Evolutionary conservation across 2,329 filamentous ascomycete genomes (phyloP).

Genomic region (Venturia nashicola): DNA sequence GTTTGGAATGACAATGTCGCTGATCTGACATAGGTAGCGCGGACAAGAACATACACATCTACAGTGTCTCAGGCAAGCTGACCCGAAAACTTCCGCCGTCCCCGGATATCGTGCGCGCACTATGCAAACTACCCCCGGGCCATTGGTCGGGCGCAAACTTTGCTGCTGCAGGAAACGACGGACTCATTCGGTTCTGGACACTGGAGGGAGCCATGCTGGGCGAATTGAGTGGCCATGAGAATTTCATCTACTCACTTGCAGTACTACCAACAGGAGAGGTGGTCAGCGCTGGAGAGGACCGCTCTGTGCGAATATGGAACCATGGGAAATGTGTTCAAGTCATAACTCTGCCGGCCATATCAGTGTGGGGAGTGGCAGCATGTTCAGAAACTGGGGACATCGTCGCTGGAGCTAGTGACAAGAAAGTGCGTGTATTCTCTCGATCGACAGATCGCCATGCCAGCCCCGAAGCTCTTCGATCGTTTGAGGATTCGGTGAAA

Average conservation of each 20-base stretch:
- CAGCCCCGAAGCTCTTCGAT: constrained; percentile 50
- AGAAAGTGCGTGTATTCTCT: constrained; percentile 73
- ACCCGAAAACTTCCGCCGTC: constrained; percentile 55
- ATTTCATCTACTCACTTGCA: constrained; percentile 82
- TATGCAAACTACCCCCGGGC: constrained; percentile 64
- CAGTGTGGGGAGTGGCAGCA: constrained; percentile 85
- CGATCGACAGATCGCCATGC: constrained; percentile 58
- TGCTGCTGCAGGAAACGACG: constrained; percentile 88
- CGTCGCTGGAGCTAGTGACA: constrained; percentile 84
- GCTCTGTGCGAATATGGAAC: constrained; percentile 85
- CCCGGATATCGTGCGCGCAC: constrained; percentile 74
- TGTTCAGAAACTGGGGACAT: constrained; percentile 79
- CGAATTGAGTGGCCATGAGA: constrained; percentile 78
- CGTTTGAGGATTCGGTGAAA: constrained; percentile 74
- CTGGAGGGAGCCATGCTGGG: constrained; percentile 63
- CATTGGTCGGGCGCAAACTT: constrained; percentile 83
- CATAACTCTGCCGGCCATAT: constrained; percentile 93
- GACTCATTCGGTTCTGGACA: constrained; percentile 77
- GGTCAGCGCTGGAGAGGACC: constrained; percentile 84
- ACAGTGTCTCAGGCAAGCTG: constrained; percentile 52
- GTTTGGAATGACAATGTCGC: not conserved
- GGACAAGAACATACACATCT: constrained; percentile 80
- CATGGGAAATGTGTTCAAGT: constrained; percentile 78
- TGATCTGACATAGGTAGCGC: constrained; percentile 52
- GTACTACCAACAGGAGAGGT: constrained; percentile 72